Base-by-base conservation (phyloP, 2,329 filamentous ascomycete genomes). In the Pseudopyrenochaeta lycopersici region DNA sequence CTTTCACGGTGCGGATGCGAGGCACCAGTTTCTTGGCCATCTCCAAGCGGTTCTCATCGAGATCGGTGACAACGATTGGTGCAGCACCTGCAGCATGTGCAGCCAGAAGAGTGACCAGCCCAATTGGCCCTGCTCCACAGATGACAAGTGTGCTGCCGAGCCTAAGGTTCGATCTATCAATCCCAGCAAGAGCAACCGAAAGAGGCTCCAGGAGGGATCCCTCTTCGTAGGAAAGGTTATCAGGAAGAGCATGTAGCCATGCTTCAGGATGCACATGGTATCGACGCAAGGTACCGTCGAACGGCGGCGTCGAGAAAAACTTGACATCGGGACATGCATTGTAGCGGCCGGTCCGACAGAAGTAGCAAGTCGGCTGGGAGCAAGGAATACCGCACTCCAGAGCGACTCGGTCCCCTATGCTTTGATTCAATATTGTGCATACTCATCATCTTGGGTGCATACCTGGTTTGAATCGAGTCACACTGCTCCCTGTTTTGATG, bases 61-160 rank as follows among this genome's bases (percentile, higher is more conserved):
- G 62, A 21, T 79, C 80, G 12, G 76, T 78, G 39, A 80, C 78
- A 18, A 81, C 74, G 46, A 80, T 78, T 2, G 72, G 69, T 14
- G 74, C 72, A 0, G 77, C 78, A 3, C 80, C 80, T 1, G 79
- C 76, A 1, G 79, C 76, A 57, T 78, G 68, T 35, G 45, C 45
- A 20, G 45, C 45, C 18, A 48, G 45, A 31, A 48, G 45, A 11
- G 29, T 33, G 7, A 61, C 52, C 7, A 60, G 49, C 9, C 58
- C 52, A 29, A 62, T 52, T 6, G 58, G 56, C 9, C 58, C 58
- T 20, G 58, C 56, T 10, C 58, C 56, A 27, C 43, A 57, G 5
- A 62, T 48, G 31, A 54, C 49, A 4, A 54, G 18, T 1, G 48
- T 29, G 20, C 35, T 49, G n/a, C 56, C 52, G 18, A 46, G 43